Conservation (phyloP, 495 filamentous ascomycete genomes). For the Apiosordaria backusii region DNA sequence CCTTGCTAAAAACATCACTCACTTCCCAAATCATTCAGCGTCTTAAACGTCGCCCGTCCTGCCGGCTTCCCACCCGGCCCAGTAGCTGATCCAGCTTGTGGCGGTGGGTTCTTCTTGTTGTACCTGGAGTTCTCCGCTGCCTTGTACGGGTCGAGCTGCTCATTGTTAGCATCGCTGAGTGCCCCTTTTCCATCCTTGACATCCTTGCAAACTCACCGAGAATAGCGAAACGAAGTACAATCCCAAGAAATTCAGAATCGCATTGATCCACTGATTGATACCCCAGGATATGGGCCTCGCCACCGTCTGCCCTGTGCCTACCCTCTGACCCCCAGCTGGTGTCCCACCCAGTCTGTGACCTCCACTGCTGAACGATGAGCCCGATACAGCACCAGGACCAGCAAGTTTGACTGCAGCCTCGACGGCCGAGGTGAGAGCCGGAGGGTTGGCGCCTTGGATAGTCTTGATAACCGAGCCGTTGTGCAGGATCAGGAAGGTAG, state of each 20-base stretch:
- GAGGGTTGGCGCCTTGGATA: conserved; percentile 74
- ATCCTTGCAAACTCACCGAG: conserved; percentile 36
- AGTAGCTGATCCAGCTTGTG: conserved; percentile 18
- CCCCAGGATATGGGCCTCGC: conserved; percentile 36
- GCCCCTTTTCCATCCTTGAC: not conserved
- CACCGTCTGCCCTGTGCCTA: conserved; percentile 22
- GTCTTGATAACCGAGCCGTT: conserved; percentile 65
- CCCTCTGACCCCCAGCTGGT: conserved; percentile 21
- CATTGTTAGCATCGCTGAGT: conserved; percentile 19
- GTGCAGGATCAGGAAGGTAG: conserved; percentile 87
- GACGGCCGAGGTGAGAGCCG: conserved; percentile 69
- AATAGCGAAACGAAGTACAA: conserved; percentile 59
- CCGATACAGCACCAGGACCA: conserved; percentile 41
- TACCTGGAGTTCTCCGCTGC: conserved; percentile 62
- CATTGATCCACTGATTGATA: conserved; percentile 44
- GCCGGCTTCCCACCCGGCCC: conserved; percentile 24
- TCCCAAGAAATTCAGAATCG: conserved; percentile 53
- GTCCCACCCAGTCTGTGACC: conserved; percentile 37
- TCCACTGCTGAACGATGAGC: conserved; percentile 42
- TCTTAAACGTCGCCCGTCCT: conserved; percentile 38
- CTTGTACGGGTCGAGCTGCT: conserved; percentile 61
- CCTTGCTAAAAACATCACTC: conserved; percentile 13
- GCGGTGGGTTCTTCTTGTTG: conserved; percentile 48
- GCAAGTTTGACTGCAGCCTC: conserved; percentile 65
- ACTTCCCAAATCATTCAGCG: conserved; percentile 39